Conservation (phyloP, 441 rosid species). For the Erodium chrysanthum region DNA sequence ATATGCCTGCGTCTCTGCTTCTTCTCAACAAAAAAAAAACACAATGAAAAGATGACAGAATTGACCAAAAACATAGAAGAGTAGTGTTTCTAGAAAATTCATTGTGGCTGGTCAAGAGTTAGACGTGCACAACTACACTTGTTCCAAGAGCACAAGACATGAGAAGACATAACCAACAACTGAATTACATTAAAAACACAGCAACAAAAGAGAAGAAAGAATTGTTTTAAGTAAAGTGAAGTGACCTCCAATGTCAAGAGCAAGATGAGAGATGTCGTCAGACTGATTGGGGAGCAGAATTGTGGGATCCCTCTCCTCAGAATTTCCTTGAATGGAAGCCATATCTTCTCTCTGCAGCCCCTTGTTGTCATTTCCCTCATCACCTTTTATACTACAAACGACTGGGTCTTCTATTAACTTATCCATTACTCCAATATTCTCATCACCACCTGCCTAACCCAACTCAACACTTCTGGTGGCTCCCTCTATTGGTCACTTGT, state of each 20-base stretch:
- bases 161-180: not conserved
- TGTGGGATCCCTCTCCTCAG: slow-evolving; percentile 83
- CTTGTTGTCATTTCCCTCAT: slow-evolving; percentile 15
- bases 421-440: slow-evolving; percentile 40
- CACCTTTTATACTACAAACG: slow-evolving; percentile 13
- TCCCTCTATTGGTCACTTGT: slow-evolving; percentile 4
- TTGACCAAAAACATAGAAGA: not conserved
- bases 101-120: not conserved
- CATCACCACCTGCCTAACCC: slow-evolving; percentile 22
- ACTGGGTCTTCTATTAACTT: slow-evolving; percentile 37
- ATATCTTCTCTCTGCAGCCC: slow-evolving; percentile 28
- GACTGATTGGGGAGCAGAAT: slow-evolving; percentile 93
- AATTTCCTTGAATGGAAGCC: slow-evolving; percentile 80
- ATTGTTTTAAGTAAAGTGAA: not conserved
- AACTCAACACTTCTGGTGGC: slow-evolving; percentile 20
- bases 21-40: not conserved
- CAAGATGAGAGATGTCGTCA: slow-evolving; percentile 92
- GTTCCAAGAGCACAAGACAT: no score
- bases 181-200: not conserved
- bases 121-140: no score
- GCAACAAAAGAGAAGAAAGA: not conserved
- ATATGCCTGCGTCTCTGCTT: not conserved
- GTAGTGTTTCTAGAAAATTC: not conserved
- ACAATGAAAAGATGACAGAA: not conserved
- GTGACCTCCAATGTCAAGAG: slow-evolving; percentile 94